Evolutionary conservation across 495 filamentous ascomycete species (phyloP).

Genomic region (Trichoderma asperelloides): DNA sequence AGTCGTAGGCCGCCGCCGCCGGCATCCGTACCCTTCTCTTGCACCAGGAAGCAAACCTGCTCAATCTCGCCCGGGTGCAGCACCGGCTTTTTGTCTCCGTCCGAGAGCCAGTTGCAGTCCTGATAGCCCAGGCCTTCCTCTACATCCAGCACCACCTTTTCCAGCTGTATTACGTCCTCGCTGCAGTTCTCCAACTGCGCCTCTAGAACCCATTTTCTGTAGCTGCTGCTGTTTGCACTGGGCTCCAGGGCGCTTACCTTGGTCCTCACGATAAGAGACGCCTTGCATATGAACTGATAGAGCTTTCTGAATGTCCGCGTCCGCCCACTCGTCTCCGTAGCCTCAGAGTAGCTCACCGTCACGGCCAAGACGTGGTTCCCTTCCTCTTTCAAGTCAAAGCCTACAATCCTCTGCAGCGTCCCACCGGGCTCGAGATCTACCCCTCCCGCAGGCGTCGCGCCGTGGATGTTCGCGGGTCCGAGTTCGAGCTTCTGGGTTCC

Average conservation of each 20-base stretch:
- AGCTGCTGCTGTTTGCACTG: slow-evolving; percentile 13
- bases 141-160: slow-evolving; percentile 44
- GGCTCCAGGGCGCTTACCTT: slow-evolving; percentile 58
- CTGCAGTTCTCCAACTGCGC: slow-evolving; percentile 93
- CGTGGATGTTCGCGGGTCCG: slow-evolving; percentile 14
- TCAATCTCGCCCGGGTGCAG: slow-evolving; percentile 79
- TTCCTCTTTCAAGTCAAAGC: slow-evolving; percentile 86
- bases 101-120: slow-evolving; percentile 46
- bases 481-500: slow-evolving; percentile 21
- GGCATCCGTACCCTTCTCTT: slow-evolving; percentile 44
- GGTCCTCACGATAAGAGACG: slow-evolving; percentile 79
- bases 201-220: slow-evolving; percentile 58
- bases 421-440: slow-evolving; percentile 53
- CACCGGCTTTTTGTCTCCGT: slow-evolving; percentile 44
- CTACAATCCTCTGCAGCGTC: slow-evolving; percentile 73
- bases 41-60: slow-evolving; percentile 83
- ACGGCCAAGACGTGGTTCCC: slow-evolving; percentile 91
- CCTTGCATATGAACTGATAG: slow-evolving; percentile 92
- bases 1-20: slow-evolving; percentile 39
- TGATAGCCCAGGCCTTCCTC: slow-evolving; percentile 36
- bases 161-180: slow-evolving; percentile 54
- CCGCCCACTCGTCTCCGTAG: slow-evolving; percentile 55
- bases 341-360: slow-evolving; percentile 79
- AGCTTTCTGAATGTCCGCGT: slow-evolving; percentile 87
- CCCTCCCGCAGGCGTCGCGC: slow-evolving; percentile 17